A percentile compares a stretch with the other conserved stretches of the same genome.
Evolutionary conservation across 371 early-diverging fungal species (phyloP).

Genomic region (Saksenaea vasiformis): DNA sequence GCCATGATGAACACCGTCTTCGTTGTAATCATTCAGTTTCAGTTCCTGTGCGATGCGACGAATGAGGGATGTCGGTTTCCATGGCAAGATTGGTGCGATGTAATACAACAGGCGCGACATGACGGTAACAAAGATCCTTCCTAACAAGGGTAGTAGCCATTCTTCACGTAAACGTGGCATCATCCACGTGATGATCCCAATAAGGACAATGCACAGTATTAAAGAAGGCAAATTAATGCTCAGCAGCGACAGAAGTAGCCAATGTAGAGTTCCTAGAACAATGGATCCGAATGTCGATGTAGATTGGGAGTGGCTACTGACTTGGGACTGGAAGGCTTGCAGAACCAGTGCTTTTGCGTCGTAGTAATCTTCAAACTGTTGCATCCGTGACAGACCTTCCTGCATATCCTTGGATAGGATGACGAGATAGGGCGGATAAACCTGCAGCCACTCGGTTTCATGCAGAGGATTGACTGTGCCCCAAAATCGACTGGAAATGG

Average conservation of each 20-base stretch:
- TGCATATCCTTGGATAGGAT: conserved; percentile 8
- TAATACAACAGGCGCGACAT: conserved; percentile 7
- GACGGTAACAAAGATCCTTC: conserved; percentile 13
- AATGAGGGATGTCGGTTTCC: conserved; percentile 8
- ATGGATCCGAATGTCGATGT: conserved; percentile 12
- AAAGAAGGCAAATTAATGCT: conserved; percentile 33
- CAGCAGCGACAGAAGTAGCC: conserved; percentile 2
- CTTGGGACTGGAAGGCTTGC: not conserved
- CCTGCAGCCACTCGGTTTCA: conserved; percentile 15
- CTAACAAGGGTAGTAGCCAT: conserved; percentile 30
- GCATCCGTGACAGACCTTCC: not conserved
- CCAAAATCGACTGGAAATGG: conserved; percentile 32
- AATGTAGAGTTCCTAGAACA: conserved; percentile 2
- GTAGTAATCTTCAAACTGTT: conserved; percentile 18
- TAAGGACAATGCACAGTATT: conserved; percentile 24
- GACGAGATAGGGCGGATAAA: conserved; percentile 20
- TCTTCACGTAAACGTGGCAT: conserved; percentile 26
- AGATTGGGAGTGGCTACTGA: not conserved
- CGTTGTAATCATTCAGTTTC: conserved; percentile 27
- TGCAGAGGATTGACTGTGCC: conserved; percentile 28
- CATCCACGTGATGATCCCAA: conserved; percentile 35
- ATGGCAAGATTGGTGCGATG: conserved; percentile 9
- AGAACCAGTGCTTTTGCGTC: not conserved
- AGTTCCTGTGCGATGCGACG: conserved; percentile 11
- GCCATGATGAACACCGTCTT: conserved; percentile 38